Base-by-base conservation (phyloP, 495 filamentous ascomycete species). In the Lophiotrema nucula region DNA sequence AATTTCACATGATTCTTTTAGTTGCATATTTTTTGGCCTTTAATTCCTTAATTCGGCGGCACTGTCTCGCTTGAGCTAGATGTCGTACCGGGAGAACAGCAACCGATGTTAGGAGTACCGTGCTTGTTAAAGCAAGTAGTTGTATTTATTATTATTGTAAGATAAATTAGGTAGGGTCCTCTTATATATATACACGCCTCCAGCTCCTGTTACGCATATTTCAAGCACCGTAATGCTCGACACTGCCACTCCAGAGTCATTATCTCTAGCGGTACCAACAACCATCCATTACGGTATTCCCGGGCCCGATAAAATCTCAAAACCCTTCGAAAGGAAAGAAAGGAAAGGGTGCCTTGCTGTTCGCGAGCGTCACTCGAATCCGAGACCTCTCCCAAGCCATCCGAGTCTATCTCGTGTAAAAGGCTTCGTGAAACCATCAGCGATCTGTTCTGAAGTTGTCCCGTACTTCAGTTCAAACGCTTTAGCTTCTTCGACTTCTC, bases 351-450 rank as follows among this genome's bases (percentile, higher is more conserved):
- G n/a, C n/a, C n/a, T n/a, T n/a, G n/a, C n/a, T n/a, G n/a, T n/a
- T n/a, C n/a, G 12, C 16, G 11, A n/a, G 47, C 4, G 25, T 53
- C 24, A 53, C 31, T 53, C 35, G 26, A 53, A 42, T n/a, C 65
- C 64, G 35, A 69, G 50, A 8, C 47, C 60, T 48, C 33, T 64
- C 27, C 60, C 47, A 61, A 67, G 67, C 51, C 52, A 66, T 42
- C 62, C 52, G 60, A 71, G 67, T 61, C 52, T 24, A 35, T 63
- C 47, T 57, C 52, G 49, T 37, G 60, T 28, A 37, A 72, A 57
- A 41, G 68, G 66, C 37, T 72, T 72, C 0, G 68, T 68, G 19
- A 71, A 54, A 4, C 65, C 44, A 53, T 70, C 62, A 23, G 66
- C 64, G 19, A 67, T 62, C 28, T 67, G 62, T 33, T 66, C 61